These are phyloP conservation scores for Pichia norvegensis DNA, from an alignment of 1,139 yeast species.

Conservation along the genomic window DNA sequence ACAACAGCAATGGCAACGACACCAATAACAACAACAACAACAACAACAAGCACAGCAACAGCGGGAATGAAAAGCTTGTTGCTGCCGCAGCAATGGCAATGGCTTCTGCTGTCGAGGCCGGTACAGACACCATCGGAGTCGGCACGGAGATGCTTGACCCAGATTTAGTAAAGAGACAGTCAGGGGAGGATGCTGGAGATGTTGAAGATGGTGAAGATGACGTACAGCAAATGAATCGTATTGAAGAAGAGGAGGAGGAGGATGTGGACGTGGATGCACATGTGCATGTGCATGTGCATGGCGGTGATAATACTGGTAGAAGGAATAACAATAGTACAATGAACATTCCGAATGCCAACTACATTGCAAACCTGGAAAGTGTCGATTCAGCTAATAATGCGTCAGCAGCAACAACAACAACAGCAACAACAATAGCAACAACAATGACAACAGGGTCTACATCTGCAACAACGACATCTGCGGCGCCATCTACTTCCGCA, in stretches of 20 bases:
- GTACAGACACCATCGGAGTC: not conserved
- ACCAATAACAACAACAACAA: not conserved
- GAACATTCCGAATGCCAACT: not conserved
- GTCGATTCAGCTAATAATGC: not conserved
- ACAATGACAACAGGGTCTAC: not conserved
- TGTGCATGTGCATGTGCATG: too few relatives aligned
- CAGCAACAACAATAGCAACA: not conserved
- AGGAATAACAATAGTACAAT: not conserved
- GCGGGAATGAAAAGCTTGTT: constrained; percentile 11
- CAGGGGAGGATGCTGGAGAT: too few relatives aligned
- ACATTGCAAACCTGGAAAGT: constrained; percentile 1
- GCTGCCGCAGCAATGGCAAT: not conserved
- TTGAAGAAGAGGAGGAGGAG: not conserved
- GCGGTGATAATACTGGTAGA: constrained; percentile 1
- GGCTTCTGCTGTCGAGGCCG: not conserved
- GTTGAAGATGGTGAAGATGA: not conserved
- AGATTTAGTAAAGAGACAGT: not conserved
- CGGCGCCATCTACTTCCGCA: too few relatives aligned
- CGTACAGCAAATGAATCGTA: not conserved
- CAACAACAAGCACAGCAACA: constrained; percentile 3
- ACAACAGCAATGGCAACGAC: not conserved
- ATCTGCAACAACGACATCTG: not conserved
- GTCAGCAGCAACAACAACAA: not conserved
- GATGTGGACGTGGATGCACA: not conserved
- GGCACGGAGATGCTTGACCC: not conserved